Conservation (phyloP, 805 yeast genomes). For the Candida sanyiensis region DNA sequence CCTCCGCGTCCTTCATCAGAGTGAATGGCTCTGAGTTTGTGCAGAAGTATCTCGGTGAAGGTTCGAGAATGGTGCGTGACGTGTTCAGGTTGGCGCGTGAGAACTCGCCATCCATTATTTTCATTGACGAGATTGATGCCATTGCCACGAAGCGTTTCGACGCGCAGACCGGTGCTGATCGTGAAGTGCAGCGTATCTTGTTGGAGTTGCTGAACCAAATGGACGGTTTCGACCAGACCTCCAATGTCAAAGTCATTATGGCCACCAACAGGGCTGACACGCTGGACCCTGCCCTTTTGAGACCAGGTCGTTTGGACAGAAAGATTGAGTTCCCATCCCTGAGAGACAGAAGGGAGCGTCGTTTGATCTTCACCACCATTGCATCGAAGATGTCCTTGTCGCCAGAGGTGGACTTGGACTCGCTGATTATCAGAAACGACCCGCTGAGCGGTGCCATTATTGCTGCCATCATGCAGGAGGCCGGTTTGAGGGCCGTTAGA, state of each 20-base stretch:
- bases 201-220: slow-evolving; percentile 94
- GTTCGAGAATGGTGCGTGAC: slow-evolving; percentile 99
- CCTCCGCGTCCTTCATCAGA: slow-evolving; percentile 93
- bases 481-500: slow-evolving; percentile 97
- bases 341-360: slow-evolving; percentile 96
- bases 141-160: slow-evolving; percentile 98
- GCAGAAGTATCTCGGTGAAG: slow-evolving; percentile 97
- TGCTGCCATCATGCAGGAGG: slow-evolving; percentile 99
- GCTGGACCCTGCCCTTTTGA: slow-evolving; percentile 92
- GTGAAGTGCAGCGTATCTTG: slow-evolving; percentile 97
- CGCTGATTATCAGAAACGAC: slow-evolving; percentile 90
- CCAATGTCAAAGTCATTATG: slow-evolving; percentile 97
- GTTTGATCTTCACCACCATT: slow-evolving; percentile 90
- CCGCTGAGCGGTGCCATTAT: slow-evolving; percentile 96
- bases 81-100: slow-evolving; percentile 96
- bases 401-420: slow-evolving; percentile 95
- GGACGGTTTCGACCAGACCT: slow-evolving; percentile 97
- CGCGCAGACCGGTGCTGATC: slow-evolving; percentile 99
- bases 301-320: slow-evolving; percentile 98
- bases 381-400: slow-evolving; percentile 97
- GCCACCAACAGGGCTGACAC: slow-evolving; percentile 99
- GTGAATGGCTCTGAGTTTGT: slow-evolving; percentile 98
- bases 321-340: slow-evolving; percentile 96
- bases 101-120: slow-evolving; percentile 93
- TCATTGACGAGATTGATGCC: slow-evolving; percentile 98